Conservation (phyloP, 176 grass and related monocot genomes). For the Elaeis guineensis region DNA sequence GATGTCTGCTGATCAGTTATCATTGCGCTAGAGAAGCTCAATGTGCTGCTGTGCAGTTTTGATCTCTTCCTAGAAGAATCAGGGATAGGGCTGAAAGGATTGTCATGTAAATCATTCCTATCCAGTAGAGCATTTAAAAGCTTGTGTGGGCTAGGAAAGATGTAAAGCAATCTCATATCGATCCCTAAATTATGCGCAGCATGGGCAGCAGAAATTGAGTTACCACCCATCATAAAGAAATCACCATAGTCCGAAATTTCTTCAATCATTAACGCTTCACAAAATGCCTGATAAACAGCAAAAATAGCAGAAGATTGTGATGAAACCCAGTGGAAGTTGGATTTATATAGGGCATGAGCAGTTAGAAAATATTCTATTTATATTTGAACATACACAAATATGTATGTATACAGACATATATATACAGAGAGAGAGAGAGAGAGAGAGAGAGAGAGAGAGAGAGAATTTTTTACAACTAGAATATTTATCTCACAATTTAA, state of each 20-base stretch:
- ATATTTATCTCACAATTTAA: too few species aligned
- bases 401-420: too few species aligned
- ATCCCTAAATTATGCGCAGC: conserved; percentile 64
- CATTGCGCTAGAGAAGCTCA: neutral
- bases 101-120: neutral
- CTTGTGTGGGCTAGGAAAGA: conserved; percentile 47
- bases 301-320: too few species aligned
- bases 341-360: too few species aligned
- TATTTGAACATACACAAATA: too few species aligned
- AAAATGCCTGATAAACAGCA: conserved; percentile 48
- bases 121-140: conserved; percentile 51
- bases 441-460: too few species aligned
- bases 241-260: conserved; percentile 77
- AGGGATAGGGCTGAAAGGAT: conserved; percentile 20
- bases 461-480: too few species aligned
- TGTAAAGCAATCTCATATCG: conserved; percentile 79
- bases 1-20: neutral
- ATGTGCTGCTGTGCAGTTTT: conserved; percentile 11
- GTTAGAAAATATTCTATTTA: too few species aligned
- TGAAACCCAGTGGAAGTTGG: too few species aligned
- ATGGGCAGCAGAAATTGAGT: conserved; percentile 82
- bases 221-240: conserved; percentile 75
- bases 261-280: conserved; percentile 45
- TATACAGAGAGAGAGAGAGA: too few species aligned
- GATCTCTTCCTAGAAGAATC: conserved; percentile 19